phyloP scores from a whole-genome alignment of 345 rosid species.

The Acer campestre region DNA sequence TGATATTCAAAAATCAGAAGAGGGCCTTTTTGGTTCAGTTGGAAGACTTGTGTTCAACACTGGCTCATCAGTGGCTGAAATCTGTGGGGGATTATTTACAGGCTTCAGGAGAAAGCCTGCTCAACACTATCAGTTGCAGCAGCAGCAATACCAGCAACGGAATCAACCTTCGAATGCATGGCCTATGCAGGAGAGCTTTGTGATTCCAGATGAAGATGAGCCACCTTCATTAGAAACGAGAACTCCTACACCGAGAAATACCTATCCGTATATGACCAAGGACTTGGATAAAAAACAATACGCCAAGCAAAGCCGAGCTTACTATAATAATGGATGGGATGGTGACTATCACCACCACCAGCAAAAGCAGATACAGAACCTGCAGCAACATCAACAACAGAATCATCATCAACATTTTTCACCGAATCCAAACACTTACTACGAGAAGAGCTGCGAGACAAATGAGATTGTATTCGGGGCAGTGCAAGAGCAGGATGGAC shows the following conservation, averaged over 20 bases:
- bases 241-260: slow-evolving; percentile 50
- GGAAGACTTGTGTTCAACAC: slow-evolving; percentile 71
- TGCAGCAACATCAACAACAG: slow-evolving; percentile 43
- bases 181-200: slow-evolving; percentile 84
- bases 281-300: slow-evolving; percentile 45
- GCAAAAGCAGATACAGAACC: slow-evolving; percentile 37
- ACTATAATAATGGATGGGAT: slow-evolving; percentile 47
- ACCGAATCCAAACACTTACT: slow-evolving; percentile 51
- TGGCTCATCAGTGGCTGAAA: slow-evolving; percentile 65
- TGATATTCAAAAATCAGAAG: slow-evolving; percentile 64
- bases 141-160: slow-evolving; percentile 45
- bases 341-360: slow-evolving; percentile 47
- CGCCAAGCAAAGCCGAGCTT: slow-evolving; percentile 54
- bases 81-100: slow-evolving; percentile 48
- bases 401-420: slow-evolving; percentile 50
- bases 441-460: slow-evolving; percentile 75
- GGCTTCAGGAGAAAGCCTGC: slow-evolving; percentile 47
- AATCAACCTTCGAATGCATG: slow-evolving; percentile 42
- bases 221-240: slow-evolving; percentile 68
- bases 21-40: slow-evolving; percentile 70
- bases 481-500: slow-evolving; percentile 86
- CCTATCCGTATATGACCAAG: slow-evolving; percentile 47
- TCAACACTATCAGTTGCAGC: slow-evolving; percentile 36
- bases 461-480: slow-evolving; percentile 93
- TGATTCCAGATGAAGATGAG: slow-evolving; percentile 74